Base-by-base conservation (phyloP, 805 yeast species). In the Isabelozyma rhagii region DNA sequence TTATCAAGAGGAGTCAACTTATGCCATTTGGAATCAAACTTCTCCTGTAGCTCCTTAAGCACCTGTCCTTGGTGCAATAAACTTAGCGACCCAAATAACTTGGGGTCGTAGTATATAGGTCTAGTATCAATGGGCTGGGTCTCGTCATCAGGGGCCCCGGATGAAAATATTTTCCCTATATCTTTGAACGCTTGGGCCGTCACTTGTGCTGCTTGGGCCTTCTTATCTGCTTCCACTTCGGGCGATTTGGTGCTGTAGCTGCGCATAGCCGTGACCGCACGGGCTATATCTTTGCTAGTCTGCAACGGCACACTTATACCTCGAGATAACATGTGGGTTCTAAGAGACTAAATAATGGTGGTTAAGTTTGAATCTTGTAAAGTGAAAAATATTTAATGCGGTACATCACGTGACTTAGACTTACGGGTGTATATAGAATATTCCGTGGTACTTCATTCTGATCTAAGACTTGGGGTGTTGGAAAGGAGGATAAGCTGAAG, bases 1-100 rank as follows among this genome's bases (percentile, higher is more conserved):
- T 85, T 85, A 47, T 77, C 77, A 46, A 78, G 75, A 10, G 52
- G 52, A 4, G 80, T 71, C 43, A 85, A 54, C 40, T 70, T 64
- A 2, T 63, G 62, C 96, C 96, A 87, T 47, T 78, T 73, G 47
- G 73, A 73, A 54, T 78, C 82, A 59, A 67, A 70, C 49, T 74
- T 80, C 60, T 55, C 77, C 63, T 63, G 83, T 64, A 74, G 64
- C 51, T 82, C 85, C 40, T 76, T 74, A 28, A 79, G 67, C 15
- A 77, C 78, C 55, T 82, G 85, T 45, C 84, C 82, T 57, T 84
- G 83, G 54, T 79, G 85, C 36, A 80, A 68, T 17, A 80, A 63
- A 59, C 62, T 73, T 57, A 64, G 64, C 18, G 59, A 49, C 5
- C 55, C 68, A 54, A 64, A 71, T 31, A 66, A 56, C 9, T 50